Base-by-base conservation (phyloP, 495 filamentous ascomycete species). In the Penicillium paxilli region DNA sequence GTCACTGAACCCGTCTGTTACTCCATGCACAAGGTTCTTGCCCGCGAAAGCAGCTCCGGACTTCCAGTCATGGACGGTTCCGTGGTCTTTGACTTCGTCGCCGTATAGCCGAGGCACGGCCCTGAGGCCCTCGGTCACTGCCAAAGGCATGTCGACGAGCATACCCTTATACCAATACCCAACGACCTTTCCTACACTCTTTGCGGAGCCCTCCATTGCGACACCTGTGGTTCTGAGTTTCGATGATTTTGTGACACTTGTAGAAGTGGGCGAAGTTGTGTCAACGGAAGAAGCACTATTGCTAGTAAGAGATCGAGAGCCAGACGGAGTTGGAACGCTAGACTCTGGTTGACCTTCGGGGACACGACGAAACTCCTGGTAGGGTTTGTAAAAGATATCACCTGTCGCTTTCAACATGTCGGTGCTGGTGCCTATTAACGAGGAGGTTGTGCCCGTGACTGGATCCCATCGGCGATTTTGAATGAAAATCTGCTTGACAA, bases 101-200 rank as follows among this genome's bases (percentile, higher is more conserved):
- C 89, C 88, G 58, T 91, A 90, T 1, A 96, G 74, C 1, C 88
- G 81, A 1, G 91, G 91, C 0, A 90, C 87, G 57, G 92, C 92
- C 64, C 93, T 89, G 53, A 93, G 88, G 1, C 91, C 91, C 60
- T 92, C 89, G 3, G 87, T 83, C 2, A 92, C 64, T 0, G 90
- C 88, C 1, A 92, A 70, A 4, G 82, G 79, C 19, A 94, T 75
- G 58, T 92, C 87, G 54, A 92, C 85, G 14, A 71, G 25, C 8
- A 68, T 47, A 1, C 71, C 73, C 51, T 71, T 76, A 51, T 64
- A 70, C 44, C 64, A 63, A 23, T 59, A 52, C 3, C 64, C 60
- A 11, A 66, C 46, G 21, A 74, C 55, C 23, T 70, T 63, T 1
- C 71, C 73, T 7, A 78, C 42, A 12, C 70, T 68, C 20, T 66